Evolutionary conservation across 116 monocot genomes (phyloP), one percentile per base, ranked within the genome.

Genomic region (Phalaenopsis hybrid): DNA sequence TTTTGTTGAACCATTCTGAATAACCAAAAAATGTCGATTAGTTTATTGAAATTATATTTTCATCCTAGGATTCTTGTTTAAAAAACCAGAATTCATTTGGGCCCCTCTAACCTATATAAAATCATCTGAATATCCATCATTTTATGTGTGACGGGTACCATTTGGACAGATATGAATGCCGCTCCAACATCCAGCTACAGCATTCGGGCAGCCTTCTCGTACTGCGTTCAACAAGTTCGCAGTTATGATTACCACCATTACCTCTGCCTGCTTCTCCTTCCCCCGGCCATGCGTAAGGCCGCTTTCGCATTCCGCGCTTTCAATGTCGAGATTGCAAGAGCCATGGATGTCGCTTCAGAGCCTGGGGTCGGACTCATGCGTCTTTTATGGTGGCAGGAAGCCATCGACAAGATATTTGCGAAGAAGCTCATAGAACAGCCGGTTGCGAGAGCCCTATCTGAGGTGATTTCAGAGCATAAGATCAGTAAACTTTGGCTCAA

Each of bases 321-420:
- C 78, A 97, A 97, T 79, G 79, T 97, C 15, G 96, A 97, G 82
- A 97, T 92, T 31, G 83, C 96, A 11, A 83, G 89, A 57, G 91
- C 94, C 15, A 92, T 94, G 94, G 96, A 97, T 79, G 82, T 92
- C 4, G 86, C 91, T 16, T 94, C 96, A 5, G 88, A 97, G 57
- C 94, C 96, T 21, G 91, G 87, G 84, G 88, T 88, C 17, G 96
- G 94, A 37, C 91, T 97, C 25, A 94, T 97, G 94, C 96, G 94
- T 69, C 92, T 97, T 34, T 80, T 97, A 5, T 97, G 94, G 94
- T 97, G 96, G 96, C 88, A 92, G 75, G 94, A 97, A 44, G 87
- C 85, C 17, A 51, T 96, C 8, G 92, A 92, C 61, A 89, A 89
- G 49, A 86, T 96, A 77, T 91, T 82, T 57, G 59, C 89, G 4